Evolutionary conservation across 2,329 filamentous ascomycete genomes (phyloP), one percentile per base, ranked within the genome.

Genomic region (Aspergillus sp.): DNA sequence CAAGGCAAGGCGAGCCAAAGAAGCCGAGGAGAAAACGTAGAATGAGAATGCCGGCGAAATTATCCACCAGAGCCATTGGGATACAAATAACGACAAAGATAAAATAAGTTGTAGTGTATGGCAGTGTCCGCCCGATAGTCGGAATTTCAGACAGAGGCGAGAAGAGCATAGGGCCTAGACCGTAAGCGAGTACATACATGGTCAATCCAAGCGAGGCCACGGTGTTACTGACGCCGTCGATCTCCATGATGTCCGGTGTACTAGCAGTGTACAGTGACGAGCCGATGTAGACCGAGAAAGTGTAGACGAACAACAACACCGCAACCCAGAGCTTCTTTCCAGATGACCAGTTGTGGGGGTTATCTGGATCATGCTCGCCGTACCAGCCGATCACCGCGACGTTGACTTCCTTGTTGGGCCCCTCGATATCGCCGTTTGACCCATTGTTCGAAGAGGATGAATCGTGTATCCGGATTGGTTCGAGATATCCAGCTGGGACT

Each of bases 1-100:
- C 78, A 1, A 81, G 71, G 0, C 72, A 72, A 0, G 79, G 78
- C 0, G 70, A 74, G 1, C 81, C 52, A 35, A 55, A 23, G 8
- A 55, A 81, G 1, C 81, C 82, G 0, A 78, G 79, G 0, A 84
- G 59, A 63, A 83, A 84, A 7, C 82, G 78, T 41, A 84, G 78
- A 2, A 76, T 79, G 0, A 85, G 68, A 0, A 86, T 69, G 70
- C 14, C 25, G 4, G 12, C 35, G 12, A 49, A 12, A 33, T 49
- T 50, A 14, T 49, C 17, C 3, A 21, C 52, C 4, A 19, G 15
- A 3, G 23, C 21, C 11, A 44, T 21, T 1, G 25, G 27, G 6
- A 49, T n/a, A 11, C 12, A 15, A n/a, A 52, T 3, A 12, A 52
- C 3, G 11, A 50, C 39, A 46, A 45, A 56, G 1, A 56, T 4